Percentiles rank a stretch among this genome's conserved stretches.
phyloP scores from a whole-genome alignment of 495 filamentous ascomycete genomes.

The Podospora anserina region DNA sequence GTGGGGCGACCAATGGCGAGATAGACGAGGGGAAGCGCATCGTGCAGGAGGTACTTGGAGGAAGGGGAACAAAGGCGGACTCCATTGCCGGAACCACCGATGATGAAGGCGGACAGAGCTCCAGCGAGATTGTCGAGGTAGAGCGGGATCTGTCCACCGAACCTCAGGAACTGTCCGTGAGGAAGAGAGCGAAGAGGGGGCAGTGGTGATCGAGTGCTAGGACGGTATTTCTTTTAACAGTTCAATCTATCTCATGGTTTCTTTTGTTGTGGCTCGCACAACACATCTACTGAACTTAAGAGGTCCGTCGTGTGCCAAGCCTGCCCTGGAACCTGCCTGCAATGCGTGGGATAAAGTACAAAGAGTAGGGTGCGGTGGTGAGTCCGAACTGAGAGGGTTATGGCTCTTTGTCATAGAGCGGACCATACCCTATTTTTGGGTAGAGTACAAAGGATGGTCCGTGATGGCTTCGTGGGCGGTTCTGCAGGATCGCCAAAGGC shows the following conservation, averaged over 20 bases:
- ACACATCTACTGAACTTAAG: background rate
- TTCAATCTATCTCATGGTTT: background rate
- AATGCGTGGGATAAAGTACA: background rate
- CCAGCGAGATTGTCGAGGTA: conserved; percentile 39
- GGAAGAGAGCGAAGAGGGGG: conserved; percentile 17
- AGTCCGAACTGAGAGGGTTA: background rate
- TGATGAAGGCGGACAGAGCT: conserved; percentile 33
- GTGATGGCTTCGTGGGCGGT: background rate
- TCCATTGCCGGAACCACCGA: conserved; percentile 20
- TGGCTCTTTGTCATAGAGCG: background rate
- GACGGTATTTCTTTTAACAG: background rate
- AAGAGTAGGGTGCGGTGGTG: background rate
- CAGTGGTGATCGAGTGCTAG: background rate
- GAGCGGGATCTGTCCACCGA: conserved; percentile 34
- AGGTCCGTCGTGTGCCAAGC: background rate
- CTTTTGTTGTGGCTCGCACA: background rate
- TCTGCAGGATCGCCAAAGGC: background rate
- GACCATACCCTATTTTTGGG: background rate
- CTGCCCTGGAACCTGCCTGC: background rate
- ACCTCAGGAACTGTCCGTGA: background rate
- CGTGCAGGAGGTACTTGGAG: conserved; percentile 47
- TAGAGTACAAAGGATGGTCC: background rate
- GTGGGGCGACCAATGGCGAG: conserved; percentile 78
- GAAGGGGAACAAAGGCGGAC: background rate
- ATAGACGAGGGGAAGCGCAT: conserved; percentile 64